phyloP scores from a whole-genome alignment of 768 basidiomycete species.

The Trametes sanguinea region DNA sequence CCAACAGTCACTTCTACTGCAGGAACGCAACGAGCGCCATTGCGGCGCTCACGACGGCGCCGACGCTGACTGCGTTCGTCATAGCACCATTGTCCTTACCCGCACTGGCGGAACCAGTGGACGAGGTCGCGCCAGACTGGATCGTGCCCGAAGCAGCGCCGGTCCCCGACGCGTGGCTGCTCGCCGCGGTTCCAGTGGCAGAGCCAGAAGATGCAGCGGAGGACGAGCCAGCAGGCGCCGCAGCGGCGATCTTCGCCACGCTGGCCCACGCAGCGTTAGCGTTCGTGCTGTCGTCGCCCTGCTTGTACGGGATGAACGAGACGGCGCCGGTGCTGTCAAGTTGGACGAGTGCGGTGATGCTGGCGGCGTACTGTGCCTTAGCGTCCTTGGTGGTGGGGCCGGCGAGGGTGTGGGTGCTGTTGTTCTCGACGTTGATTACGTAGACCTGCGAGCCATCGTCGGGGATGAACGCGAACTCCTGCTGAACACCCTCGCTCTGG shows the following conservation, averaged over 20 bases:
- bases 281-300: constrained; percentile 46
- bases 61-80: constrained; percentile 4
- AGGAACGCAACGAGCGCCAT: constrained; percentile 10
- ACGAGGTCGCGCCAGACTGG: not conserved
- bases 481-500: constrained; percentile 56
- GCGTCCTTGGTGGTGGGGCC: constrained; percentile 65
- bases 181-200: not conserved
- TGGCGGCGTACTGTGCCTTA: constrained; percentile 62
- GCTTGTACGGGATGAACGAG: constrained; percentile 59
- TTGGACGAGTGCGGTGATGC: constrained; percentile 63
- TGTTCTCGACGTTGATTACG: constrained; percentile 72
- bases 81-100: not conserved
- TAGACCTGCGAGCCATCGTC: constrained; percentile 73
- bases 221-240: constrained; percentile 39
- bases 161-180: not conserved
- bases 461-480: constrained; percentile 78
- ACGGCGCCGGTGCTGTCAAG: constrained; percentile 62
- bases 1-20: not conserved
- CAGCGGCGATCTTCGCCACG: constrained; percentile 47
- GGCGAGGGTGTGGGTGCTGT: constrained; percentile 61
- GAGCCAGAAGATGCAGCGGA: not conserved
- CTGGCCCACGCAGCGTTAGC: constrained; percentile 50
- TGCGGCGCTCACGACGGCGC: constrained; percentile 1
- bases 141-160: not conserved
- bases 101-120: not conserved